phyloP scores from a whole-genome alignment of 2,329 filamentous ascomycete genomes.

The Didymella keratinophila region DNA sequence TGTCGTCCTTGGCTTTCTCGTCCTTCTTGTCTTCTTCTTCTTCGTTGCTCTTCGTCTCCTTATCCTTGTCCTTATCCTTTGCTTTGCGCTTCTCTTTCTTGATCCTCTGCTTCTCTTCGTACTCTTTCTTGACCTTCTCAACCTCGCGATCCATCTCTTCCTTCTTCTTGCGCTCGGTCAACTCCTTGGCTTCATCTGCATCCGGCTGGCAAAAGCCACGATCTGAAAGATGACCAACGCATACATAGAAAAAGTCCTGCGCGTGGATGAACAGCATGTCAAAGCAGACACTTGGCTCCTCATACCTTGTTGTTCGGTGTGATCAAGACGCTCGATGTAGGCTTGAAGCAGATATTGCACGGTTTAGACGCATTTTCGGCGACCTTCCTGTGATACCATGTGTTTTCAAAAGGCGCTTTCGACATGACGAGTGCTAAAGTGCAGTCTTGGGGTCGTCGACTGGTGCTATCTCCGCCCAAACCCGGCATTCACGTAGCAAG shows the following conservation, averaged over 20 bases:
- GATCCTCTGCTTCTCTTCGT: slow-evolving; percentile 63
- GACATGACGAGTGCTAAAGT: not conserved
- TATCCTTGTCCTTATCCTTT: slow-evolving; percentile 61
- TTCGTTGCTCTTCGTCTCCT: slow-evolving; percentile 64
- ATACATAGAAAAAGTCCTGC: slow-evolving; percentile 92
- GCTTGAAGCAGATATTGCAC: slow-evolving; percentile 92
- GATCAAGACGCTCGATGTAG: slow-evolving; percentile 84
- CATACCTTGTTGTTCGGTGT: slow-evolving; percentile 86
- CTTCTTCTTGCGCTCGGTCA: slow-evolving; percentile 62
- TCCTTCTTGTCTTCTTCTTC: slow-evolving; percentile 70
- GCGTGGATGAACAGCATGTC: slow-evolving; percentile 7
- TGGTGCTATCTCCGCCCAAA: not conserved
- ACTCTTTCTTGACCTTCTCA: slow-evolving; percentile 59
- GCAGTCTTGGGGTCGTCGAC: not conserved
- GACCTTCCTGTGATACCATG: slow-evolving; percentile 86
- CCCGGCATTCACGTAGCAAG: not conserved
- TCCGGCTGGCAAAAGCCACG: slow-evolving; percentile 77
- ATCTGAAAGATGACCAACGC: slow-evolving; percentile 82
- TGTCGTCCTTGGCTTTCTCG: slow-evolving; percentile 68
- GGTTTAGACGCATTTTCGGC: slow-evolving; percentile 83
- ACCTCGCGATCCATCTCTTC: slow-evolving; percentile 60
- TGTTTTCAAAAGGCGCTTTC: slow-evolving; percentile 66
- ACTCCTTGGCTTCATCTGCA: slow-evolving; percentile 70
- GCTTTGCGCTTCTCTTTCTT: slow-evolving; percentile 60
- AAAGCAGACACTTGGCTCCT: not conserved